A percentile compares a stretch with the other conserved stretches of the same genome.
These are phyloP conservation scores for Pseudocercospora cruenta DNA, from an alignment of 2,329 filamentous ascomycete genomes.

Conservation along the genomic window DNA sequence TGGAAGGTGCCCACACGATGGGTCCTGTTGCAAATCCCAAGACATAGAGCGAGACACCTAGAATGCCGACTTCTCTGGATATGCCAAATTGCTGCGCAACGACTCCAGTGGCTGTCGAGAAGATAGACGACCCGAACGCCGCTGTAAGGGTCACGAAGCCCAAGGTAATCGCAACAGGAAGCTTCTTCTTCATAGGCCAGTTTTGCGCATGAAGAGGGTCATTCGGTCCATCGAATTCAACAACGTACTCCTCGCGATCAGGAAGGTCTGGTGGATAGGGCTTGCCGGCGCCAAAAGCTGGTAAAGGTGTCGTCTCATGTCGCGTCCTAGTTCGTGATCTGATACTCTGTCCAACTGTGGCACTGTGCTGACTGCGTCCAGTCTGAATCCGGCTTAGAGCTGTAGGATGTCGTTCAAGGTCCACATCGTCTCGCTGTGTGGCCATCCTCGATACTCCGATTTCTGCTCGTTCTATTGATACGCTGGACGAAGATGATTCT, in stretches of 20 bases:
- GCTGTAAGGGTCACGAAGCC: conserved; percentile 72
- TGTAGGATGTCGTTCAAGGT: conserved; percentile 70
- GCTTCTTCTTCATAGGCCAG: conserved; percentile 79
- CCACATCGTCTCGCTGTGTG: conserved; percentile 60
- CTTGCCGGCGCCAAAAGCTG: conserved; percentile 74
- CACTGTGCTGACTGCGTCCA: conserved; percentile 69
- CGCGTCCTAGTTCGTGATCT: conserved; percentile 44
- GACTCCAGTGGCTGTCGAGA: conserved; percentile 46
- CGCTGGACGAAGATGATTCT: conserved; percentile 41
- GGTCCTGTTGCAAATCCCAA: conserved; percentile 45
- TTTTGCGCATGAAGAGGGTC: conserved; percentile 88
- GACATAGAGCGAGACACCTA: conserved; percentile 45
- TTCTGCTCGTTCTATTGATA: conserved; percentile 44
- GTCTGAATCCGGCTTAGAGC: conserved; percentile 74
- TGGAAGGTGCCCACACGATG: conserved; percentile 56
- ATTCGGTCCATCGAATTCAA: conserved; percentile 79
- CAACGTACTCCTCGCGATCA: conserved; percentile 74
- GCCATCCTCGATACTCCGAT: conserved; percentile 62
- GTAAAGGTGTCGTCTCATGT: conserved; percentile 57
- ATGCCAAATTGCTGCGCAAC: conserved; percentile 51
- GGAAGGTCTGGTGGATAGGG: conserved; percentile 74
- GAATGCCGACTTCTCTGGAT: conserved; percentile 42
- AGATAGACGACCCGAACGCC: conserved; percentile 61
- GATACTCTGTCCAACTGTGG: conserved; percentile 64
- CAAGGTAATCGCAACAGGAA: conserved; percentile 65